phyloP scores from a whole-genome alignment of 495 filamentous ascomycete species.

The Rostrohypoxylon terebratum region DNA sequence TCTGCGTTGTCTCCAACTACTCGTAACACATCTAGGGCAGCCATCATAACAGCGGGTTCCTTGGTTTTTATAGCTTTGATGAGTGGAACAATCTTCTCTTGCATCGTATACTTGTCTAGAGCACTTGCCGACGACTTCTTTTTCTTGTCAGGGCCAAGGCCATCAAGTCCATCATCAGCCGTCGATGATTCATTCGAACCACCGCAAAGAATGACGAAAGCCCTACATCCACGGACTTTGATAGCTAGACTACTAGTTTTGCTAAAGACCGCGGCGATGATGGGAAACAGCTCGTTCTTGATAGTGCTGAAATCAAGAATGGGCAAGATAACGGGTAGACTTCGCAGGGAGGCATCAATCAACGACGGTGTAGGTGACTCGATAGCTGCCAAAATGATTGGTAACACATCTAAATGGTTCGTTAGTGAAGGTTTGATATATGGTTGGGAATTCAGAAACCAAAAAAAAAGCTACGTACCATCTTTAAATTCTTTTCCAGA shows the following conservation, averaged over 20 bases:
- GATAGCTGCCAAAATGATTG: slow-evolving; percentile 81
- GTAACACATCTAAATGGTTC: slow-evolving; percentile 75
- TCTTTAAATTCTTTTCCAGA: slow-evolving; percentile 95
- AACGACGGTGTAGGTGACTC: slow-evolving; percentile 90
- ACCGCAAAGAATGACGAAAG: slow-evolving; percentile 89
- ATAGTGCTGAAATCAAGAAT: slow-evolving; percentile 94
- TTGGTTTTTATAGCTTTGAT: slow-evolving; percentile 96
- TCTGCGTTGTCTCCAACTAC: slow-evolving; percentile 86
- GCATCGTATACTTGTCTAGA: slow-evolving; percentile 95
- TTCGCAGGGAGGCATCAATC: slow-evolving; percentile 83
- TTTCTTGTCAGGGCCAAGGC: slow-evolving; percentile 64
- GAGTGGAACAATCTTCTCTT: slow-evolving; percentile 93
- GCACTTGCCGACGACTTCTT: slow-evolving; percentile 72
- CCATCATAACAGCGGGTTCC: slow-evolving; percentile 97
- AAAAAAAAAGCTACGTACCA: slow-evolving; percentile 61
- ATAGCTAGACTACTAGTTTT: slow-evolving; percentile 92
- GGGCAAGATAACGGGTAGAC: slow-evolving; percentile 77
- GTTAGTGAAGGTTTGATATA: slow-evolving; percentile 33
- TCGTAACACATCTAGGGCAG: slow-evolving; percentile 82
- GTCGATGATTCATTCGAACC: slow-evolving; percentile 65
- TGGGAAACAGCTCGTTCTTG: slow-evolving; percentile 94
- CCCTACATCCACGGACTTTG: slow-evolving; percentile 90
- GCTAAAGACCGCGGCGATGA: slow-evolving; percentile 88
- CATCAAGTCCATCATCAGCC: slow-evolving; percentile 77
- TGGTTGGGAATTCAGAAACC: background rate